Evolutionary conservation across 495 filamentous ascomycete species (phyloP).

Genomic region (Xylaria sp.): DNA sequence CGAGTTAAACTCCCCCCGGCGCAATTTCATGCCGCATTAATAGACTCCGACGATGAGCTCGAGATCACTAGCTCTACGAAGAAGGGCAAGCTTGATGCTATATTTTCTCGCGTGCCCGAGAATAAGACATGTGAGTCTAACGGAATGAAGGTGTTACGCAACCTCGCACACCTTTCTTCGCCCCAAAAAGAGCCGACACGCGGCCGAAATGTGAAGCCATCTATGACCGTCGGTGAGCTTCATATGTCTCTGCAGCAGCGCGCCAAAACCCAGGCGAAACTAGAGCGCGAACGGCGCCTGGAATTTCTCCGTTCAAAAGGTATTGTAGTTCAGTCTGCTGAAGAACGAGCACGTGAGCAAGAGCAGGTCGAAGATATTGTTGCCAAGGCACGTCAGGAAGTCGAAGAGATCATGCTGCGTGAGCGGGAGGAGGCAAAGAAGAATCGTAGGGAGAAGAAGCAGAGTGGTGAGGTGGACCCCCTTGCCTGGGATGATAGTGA

Average conservation of each 20-base stretch:
- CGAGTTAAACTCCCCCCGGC: constrained; percentile 50
- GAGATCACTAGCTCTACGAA: constrained; percentile 45
- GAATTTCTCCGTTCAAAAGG: constrained; percentile 79
- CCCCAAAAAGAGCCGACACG: constrained; percentile 56
- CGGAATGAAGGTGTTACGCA: constrained; percentile 71
- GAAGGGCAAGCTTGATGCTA: constrained; percentile 55
- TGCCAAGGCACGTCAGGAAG: constrained; percentile 81
- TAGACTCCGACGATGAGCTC: constrained; percentile 48
- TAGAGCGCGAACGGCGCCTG: constrained; percentile 79
- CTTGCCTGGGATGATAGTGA: constrained; percentile 69
- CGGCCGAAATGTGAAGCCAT: constrained; percentile 45
- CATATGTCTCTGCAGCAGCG: constrained; percentile 69
- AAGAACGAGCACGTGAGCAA: constrained; percentile 79
- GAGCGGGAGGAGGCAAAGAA: constrained; percentile 76
- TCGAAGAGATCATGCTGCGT: constrained; percentile 74
- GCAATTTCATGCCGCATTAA: constrained; percentile 37
- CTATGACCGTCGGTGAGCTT: constrained; percentile 73
- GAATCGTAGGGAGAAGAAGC: constrained; percentile 58
- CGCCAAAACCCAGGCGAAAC: constrained; percentile 79
- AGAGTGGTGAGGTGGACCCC: constrained; percentile 56
- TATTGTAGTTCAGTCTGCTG: constrained; percentile 80
- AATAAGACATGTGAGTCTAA: constrained; percentile 64
- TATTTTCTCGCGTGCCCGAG: constrained; percentile 73
- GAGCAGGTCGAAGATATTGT: constrained; percentile 86
- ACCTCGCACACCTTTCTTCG: constrained; percentile 77